Evolutionary conservation across 2,329 filamentous ascomycete species (phyloP), one percentile per base, ranked within the genome.

Genomic region (Alternaria sp.): DNA sequence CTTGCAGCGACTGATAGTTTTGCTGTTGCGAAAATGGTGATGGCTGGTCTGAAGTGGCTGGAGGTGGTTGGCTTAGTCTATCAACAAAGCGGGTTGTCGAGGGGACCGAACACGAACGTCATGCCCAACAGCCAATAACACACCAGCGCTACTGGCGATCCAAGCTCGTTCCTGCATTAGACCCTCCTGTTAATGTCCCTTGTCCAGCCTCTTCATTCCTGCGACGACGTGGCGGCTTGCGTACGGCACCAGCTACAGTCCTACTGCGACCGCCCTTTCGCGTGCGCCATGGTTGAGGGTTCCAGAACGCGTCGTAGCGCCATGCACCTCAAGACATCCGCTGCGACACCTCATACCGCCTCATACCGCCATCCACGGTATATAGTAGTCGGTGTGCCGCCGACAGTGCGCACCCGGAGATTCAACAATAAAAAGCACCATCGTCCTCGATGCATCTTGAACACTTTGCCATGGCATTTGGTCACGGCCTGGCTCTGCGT

Each of bases 41-140:
- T 49, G 74, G 74, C 73, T 77, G 74, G 75, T 57, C 34, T 38
- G 52, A 66, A 56, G 65, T 67, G 71, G 73, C 74, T 73, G 70
- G 57, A 59, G 57, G 57, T 51, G 57, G 57, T 56, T 59, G 57
- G 57, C 46, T 49, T 49, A 59, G 44, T 26, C 51, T 32, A 62
- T 56, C 62, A 64, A 69, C 66, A 66, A 59, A 62, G 54, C 62
- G 62, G 65, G 61, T 48, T 56, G 51, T 51, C 64, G 55, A 55
- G 59, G 64, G 64, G 67, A 69, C 38, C 42, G 54, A 41, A 59
- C 61, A 48, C 59, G 55, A 59, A 63, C 70, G 68, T 70, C 70
- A 67, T 69, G 46, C 64, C 62, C 61, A 64, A 51, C 41, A 48
- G 42, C 70, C 68, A 72, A 72, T 71, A 63, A 67, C 22, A 59